Evolutionary conservation across 2,329 filamentous ascomycete genomes (phyloP).

Genomic region (Niveomyces coronatus): DNA sequence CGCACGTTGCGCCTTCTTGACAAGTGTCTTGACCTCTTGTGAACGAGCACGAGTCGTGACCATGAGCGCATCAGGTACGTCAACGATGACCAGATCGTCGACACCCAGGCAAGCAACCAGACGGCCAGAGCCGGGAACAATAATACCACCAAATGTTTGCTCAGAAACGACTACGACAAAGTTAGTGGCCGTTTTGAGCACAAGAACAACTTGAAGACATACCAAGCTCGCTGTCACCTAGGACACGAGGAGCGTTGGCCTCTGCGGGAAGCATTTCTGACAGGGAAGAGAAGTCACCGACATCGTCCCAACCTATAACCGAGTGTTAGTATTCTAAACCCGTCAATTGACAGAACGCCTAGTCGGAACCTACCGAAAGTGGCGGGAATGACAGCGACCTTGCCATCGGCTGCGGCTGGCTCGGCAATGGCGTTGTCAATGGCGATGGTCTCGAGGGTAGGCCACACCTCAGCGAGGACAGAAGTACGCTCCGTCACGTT

Average conservation of each 20-base stretch:
- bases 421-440: constrained; percentile 20
- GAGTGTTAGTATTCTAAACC: constrained; percentile 8
- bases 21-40: constrained; percentile 18
- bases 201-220: neutral
- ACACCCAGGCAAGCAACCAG: constrained; percentile 18
- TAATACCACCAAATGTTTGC: constrained; percentile 17
- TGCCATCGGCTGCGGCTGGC: constrained; percentile 17
- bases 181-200: constrained; percentile 1
- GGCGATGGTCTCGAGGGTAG: constrained; percentile 16
- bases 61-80: constrained; percentile 19
- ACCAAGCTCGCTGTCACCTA: constrained; percentile 16
- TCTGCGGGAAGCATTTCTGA: constrained; percentile 19
- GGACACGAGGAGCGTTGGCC: constrained; percentile 15
- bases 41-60: constrained; percentile 18
- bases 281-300: constrained; percentile 18
- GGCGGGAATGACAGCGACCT: constrained; percentile 18
- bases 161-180: constrained; percentile 15
- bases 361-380: constrained; percentile 14
- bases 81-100: constrained; percentile 18
- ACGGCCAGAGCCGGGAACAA: constrained; percentile 17
- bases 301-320: constrained; percentile 18
- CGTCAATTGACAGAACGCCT: no score
- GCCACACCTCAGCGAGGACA: constrained; percentile 17
- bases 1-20: constrained; percentile 17
- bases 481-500: constrained; percentile 14